A percentile compares a stretch with the other conserved stretches of the same genome.
phyloP scores from a whole-genome alignment of 164 flowering plant genomes.

The Taxillus chinensis region DNA sequence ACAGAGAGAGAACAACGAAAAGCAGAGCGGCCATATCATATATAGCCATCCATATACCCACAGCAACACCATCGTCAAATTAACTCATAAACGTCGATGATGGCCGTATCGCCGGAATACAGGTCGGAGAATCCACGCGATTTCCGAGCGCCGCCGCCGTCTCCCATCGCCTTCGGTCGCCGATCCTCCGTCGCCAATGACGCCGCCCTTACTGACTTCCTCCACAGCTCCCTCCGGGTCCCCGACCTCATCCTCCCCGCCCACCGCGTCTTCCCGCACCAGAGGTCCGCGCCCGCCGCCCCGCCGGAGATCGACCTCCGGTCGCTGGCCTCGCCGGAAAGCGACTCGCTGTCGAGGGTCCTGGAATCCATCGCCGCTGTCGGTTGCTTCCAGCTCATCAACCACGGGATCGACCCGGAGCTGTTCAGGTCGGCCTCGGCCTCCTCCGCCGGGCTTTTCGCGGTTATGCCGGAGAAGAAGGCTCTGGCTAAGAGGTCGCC shows the following conservation, averaged over 20 bases:
- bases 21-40: too few relatives aligned
- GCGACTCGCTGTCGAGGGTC: conserved; percentile 11
- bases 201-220: conserved; percentile 54
- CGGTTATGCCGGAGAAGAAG: conserved; percentile 36
- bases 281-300: conserved; percentile 22
- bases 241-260: conserved; percentile 58
- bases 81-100: conserved; percentile 13
- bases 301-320: conserved; percentile 36
- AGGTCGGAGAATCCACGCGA: conserved; percentile 22
- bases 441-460: conserved; percentile 38
- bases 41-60: too few relatives aligned
- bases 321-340: conserved; percentile 12
- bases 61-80: too few relatives aligned
- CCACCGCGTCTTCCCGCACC: conserved; percentile 35
- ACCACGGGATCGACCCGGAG: conserved; percentile 45
- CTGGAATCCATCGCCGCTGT: conserved; percentile 23
- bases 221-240: conserved; percentile 46
- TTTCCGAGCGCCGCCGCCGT: conserved; percentile 92
- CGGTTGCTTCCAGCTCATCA: conserved; percentile 74
- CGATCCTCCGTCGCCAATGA: conserved; percentile 51
- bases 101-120: conserved; percentile 23
- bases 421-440: conserved; percentile 18
- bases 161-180: conserved; percentile 56
- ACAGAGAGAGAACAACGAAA: too few relatives aligned
- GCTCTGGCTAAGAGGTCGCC: conserved; percentile 25